These are phyloP conservation scores for Mortierella claussenii DNA, from an alignment of 192 early-diverging fungal genomes.

Conservation along the genomic window DNA sequence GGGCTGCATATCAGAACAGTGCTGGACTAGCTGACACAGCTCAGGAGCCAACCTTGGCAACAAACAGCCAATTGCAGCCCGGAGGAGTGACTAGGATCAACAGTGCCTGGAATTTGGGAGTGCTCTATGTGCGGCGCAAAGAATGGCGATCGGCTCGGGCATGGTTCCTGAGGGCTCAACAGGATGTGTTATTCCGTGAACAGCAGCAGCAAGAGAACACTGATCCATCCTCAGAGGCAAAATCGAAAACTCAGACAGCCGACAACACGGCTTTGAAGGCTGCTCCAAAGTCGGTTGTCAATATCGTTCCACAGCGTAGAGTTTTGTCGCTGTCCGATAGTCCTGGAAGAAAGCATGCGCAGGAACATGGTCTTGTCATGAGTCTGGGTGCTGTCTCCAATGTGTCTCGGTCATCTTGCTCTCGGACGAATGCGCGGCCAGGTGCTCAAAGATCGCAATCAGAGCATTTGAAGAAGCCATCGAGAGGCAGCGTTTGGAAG, in stretches of 20 bases:
- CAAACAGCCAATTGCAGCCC: slow-evolving; percentile 2
- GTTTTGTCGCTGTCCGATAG: neutral
- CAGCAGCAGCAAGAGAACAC: neutral
- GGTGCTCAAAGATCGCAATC: too few species aligned
- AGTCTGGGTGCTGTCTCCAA: slow-evolving; percentile 2
- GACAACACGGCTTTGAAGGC: too few species aligned
- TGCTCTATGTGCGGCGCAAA: slow-evolving; percentile 19
- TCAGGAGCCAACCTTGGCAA: too few species aligned
- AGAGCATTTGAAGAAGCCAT: too few species aligned
- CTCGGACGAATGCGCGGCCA: too few species aligned
- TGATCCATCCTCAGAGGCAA: too few species aligned
- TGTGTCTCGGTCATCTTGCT: neutral
- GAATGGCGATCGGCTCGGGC: slow-evolving; percentile 21
- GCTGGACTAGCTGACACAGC: too few species aligned
- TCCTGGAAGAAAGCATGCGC: slow-evolving; percentile 16
- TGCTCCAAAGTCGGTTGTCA: slow-evolving; percentile 18
- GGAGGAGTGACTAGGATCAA: slow-evolving; percentile 30
- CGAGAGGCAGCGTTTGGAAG: too few species aligned
- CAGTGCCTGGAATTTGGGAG: slow-evolving; percentile 43
- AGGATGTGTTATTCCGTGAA: slow-evolving; percentile 20
- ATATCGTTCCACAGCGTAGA: slow-evolving; percentile 3
- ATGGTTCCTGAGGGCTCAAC: slow-evolving; percentile 32
- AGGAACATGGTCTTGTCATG: slow-evolving; percentile 40
- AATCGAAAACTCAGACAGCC: too few species aligned
- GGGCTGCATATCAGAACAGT: slow-evolving; percentile 25